phyloP scores from a whole-genome alignment of 2,329 filamentous ascomycete genomes.

The Cladophialophora carrionii region DNA sequence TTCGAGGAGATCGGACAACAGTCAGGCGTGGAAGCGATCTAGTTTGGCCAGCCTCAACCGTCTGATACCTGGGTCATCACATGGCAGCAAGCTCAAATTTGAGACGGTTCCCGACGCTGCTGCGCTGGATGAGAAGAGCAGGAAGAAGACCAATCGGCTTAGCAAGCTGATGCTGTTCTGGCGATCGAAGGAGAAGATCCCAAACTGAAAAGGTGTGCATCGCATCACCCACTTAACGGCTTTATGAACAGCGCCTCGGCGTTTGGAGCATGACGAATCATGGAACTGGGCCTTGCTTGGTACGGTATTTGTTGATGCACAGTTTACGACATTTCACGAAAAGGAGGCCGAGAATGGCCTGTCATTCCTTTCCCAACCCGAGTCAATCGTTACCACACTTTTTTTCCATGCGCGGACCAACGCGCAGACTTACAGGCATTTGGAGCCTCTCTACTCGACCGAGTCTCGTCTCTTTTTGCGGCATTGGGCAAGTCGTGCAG shows the following conservation, averaged over 20 bases:
- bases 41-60: constrained; percentile 55
- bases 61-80: constrained; percentile 48
- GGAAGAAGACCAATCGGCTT: constrained; percentile 51
- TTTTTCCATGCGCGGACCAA: neutral
- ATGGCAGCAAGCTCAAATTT: constrained; percentile 45
- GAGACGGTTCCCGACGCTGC: constrained; percentile 44
- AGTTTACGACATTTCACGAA: constrained; percentile 29
- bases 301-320: constrained; percentile 21
- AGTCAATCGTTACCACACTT: constrained; percentile 21
- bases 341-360: constrained; percentile 6
- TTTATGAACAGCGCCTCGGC: constrained; percentile 30
- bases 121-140: constrained; percentile 45
- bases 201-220: constrained; percentile 30
- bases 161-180: constrained; percentile 56
- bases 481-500: constrained; percentile 7
- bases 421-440: neutral
- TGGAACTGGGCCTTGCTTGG: constrained; percentile 16
- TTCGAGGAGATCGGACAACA: constrained; percentile 45
- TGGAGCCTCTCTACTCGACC: constrained; percentile 4
- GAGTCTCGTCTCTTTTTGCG: constrained; percentile 6
- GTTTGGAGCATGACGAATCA: constrained; percentile 30
- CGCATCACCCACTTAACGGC: constrained; percentile 22
- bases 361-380: constrained; percentile 14
- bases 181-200: constrained; percentile 53
- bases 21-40: constrained; percentile 48